Evolutionary conservation across 345 rosid genomes (phyloP), one percentile per base, ranked within the genome.

Genomic region (Syzygium grande): DNA sequence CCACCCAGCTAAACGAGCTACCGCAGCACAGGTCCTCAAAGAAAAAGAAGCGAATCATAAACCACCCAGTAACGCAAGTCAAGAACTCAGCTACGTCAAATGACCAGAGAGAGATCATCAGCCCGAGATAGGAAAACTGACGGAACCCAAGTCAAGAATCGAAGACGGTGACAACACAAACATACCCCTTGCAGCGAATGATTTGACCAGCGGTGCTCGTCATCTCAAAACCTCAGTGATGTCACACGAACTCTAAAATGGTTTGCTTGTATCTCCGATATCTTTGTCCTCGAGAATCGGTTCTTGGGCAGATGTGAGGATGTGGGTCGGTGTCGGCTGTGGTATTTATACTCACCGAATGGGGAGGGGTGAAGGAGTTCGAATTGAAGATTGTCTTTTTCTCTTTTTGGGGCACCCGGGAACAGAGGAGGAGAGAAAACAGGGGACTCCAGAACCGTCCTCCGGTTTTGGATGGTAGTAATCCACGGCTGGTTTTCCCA

Each of bases 121-220:
- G 6, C 46, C 2, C 43, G 43, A 30, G 43, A 68, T 9, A 68
- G 43, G 34, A 16, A n/a, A 68, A 17, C 79, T 7, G 6, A 17
- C 25, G 43, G 5, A 17, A 34, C 80, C 46, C 46, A 34, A 34
- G 14, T 38, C 80, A 73, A 73, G 49, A 73, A 73, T 38, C 4
- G 80, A 73, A 38, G 25, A 19, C 49, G 80, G 19, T 38, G 49
- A 0, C 49, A 13, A 51, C 2, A 13, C 9, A 51, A 73, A 19
- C 80, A 0, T 90, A 92, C 93, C 93, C 93, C 84, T 84, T 92
- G 91, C 93, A 92, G 86, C 85, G 93, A 11, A 92, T 92, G 77
- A 92, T 89, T 85, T 92, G 89, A 51, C 91, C 93, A 77, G 58
- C 91, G 13, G 91, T 91, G 89, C 84, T 87, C 38, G 90, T 55